These are phyloP conservation scores for Hericium coralloides DNA, from an alignment of 768 basidiomycete species.

Conservation along the genomic window DNA sequence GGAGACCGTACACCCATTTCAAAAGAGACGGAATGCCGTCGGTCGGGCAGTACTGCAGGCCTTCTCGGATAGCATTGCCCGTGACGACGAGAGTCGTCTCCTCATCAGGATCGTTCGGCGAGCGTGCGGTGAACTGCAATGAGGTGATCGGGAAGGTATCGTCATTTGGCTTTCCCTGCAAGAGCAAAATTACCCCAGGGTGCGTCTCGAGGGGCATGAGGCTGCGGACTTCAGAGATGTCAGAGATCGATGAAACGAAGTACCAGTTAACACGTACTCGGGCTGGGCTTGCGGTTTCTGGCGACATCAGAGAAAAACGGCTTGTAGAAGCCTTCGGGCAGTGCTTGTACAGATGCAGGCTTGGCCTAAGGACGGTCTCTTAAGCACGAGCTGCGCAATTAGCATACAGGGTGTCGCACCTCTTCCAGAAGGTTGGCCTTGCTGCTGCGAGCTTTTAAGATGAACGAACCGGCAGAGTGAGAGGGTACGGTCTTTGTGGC, in stretches of 20 bases:
- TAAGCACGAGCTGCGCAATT: no score
- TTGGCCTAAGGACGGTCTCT: neutral
- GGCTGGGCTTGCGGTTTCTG: constrained; percentile 45
- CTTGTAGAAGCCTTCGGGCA: constrained; percentile 47
- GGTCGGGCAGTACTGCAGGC: constrained; percentile 76
- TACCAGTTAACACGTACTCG: constrained; percentile 35
- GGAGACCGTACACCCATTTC: constrained; percentile 65
- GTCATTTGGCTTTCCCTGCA: constrained; percentile 89
- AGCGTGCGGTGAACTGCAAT: constrained; percentile 52
- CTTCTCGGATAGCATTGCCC: constrained; percentile 50
- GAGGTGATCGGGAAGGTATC: constrained; percentile 84
- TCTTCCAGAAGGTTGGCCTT: no score
- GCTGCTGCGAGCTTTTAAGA: no score
- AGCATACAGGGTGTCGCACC: no score
- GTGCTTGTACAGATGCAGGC: constrained; percentile 5
- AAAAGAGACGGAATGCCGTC: constrained; percentile 57
- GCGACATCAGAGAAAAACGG: constrained; percentile 54
- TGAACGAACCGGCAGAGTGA: no score
- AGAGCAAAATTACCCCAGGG: constrained; percentile 71
- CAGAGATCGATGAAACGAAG: neutral
- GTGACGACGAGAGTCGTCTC: constrained; percentile 45
- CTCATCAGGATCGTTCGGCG: constrained; percentile 35
- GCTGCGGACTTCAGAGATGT: constrained; percentile 34
- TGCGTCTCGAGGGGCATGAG: constrained; percentile 69
- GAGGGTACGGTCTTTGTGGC: no score